These are phyloP conservation scores for Eucalyptus pumila DNA, from an alignment of 345 rosid genomes.

Conservation along the genomic window DNA sequence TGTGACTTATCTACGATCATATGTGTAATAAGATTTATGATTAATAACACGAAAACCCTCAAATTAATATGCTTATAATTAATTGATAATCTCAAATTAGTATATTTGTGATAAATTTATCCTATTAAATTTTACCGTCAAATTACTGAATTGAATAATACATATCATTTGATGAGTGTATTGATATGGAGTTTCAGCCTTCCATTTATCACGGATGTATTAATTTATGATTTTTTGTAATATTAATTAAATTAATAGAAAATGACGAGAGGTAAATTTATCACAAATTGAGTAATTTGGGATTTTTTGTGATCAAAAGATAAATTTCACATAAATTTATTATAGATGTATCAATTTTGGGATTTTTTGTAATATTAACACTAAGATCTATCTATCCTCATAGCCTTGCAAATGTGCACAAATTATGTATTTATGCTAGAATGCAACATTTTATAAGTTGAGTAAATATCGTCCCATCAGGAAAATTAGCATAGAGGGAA, in stretches of 20 bases:
- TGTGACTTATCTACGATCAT: background rate
- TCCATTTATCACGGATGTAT: fast-evolving
- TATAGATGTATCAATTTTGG: fast-evolving
- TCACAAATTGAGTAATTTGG: too few relatives aligned
- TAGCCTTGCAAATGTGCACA: background rate
- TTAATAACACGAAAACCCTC: fast-evolving
- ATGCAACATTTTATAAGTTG: background rate
- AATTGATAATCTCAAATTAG: too few relatives aligned
- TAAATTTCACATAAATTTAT: too few relatives aligned
- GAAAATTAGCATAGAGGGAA: background rate
- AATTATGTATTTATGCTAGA: background rate
- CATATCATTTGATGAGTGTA: fast-evolving
- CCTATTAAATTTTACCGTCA: fast-evolving
- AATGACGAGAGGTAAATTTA: fast-evolving
- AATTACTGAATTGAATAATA: fast-evolving
- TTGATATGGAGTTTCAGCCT: fast-evolving
- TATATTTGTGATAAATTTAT: fast-evolving
- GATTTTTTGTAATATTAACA: too few relatives aligned
- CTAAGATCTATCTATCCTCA: fast-evolving
- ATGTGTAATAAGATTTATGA: fast-evolving
- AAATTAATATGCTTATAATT: fast-evolving
- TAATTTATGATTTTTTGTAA: fast-evolving
- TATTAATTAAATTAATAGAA: fast-evolving
- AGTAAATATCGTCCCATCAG: fast-evolving
- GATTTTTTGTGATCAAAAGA: too few relatives aligned